Evolutionary conservation across 805 yeast genomes (phyloP).

Genomic region (Blastobotrys mokoenaii): DNA sequence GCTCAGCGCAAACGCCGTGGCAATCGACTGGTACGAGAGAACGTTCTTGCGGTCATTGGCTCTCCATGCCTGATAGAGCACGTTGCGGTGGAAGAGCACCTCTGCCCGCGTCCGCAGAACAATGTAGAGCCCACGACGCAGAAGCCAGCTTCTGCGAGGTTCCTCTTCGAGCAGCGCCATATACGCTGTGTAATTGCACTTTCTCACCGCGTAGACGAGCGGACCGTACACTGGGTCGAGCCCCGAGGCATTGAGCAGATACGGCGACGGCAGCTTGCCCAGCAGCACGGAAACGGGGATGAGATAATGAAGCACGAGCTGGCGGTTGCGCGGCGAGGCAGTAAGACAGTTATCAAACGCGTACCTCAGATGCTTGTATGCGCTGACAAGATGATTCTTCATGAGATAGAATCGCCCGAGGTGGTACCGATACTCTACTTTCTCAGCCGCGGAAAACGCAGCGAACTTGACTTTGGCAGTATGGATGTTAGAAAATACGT

Average conservation of each 20-base stretch:
- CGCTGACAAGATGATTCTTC: slow-evolving; percentile 43
- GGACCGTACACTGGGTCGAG: slow-evolving; percentile 31
- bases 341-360: slow-evolving; percentile 38
- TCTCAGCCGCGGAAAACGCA: slow-evolving; percentile 38
- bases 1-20: neutral
- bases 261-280: slow-evolving; percentile 43
- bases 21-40: neutral
- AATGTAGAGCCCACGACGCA: slow-evolving; percentile 21
- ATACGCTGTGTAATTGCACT: slow-evolving; percentile 37
- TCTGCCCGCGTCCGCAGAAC: slow-evolving; percentile 21
- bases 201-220: slow-evolving; percentile 31
- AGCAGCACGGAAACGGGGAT: slow-evolving; percentile 46
- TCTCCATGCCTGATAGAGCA: slow-evolving; percentile 17
- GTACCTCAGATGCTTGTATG: slow-evolving; percentile 48
- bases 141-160: slow-evolving; percentile 17
- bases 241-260: slow-evolving; percentile 20
- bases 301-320: slow-evolving; percentile 38
- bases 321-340: slow-evolving; percentile 27
- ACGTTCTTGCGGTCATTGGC: neutral
- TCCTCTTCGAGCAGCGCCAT: slow-evolving; percentile 27
- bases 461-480: slow-evolving; percentile 37
- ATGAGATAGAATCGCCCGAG: slow-evolving; percentile 49
- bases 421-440: slow-evolving; percentile 47
- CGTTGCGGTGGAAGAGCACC: slow-evolving; percentile 25
- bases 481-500: slow-evolving; percentile 51